A percentile compares a stretch with the other conserved stretches of the same genome.
phyloP scores from a whole-genome alignment of 495 filamentous ascomycete species.

The Astrocystis sublimbata region DNA sequence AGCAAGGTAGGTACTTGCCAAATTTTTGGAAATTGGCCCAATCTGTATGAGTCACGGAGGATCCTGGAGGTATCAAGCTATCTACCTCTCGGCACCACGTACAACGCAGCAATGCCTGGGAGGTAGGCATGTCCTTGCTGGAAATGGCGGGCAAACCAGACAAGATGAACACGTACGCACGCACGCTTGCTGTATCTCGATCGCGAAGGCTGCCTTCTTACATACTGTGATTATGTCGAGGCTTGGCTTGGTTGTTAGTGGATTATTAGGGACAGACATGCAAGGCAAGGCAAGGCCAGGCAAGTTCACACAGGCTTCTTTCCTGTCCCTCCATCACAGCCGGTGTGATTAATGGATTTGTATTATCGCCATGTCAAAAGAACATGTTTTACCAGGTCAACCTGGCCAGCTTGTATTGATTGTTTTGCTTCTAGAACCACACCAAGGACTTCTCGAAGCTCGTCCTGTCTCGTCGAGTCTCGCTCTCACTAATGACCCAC shows the following conservation, averaged over 20 bases:
- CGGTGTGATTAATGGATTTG: slow-evolving; percentile 6
- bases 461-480: background rate
- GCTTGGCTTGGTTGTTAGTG: too few relatives aligned
- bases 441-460: slow-evolving; percentile 14
- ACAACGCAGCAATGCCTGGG: background rate
- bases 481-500: slow-evolving; percentile 12
- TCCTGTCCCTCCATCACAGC: background rate
- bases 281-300: too few relatives aligned
- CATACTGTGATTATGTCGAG: background rate
- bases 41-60: slow-evolving; percentile 15
- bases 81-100: background rate
- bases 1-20: background rate
- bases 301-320: too few relatives aligned
- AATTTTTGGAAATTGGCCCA: slow-evolving; percentile 5
- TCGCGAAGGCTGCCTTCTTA: slow-evolving; percentile 7
- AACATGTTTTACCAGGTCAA: slow-evolving; percentile 14
- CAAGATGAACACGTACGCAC: background rate
- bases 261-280: too few relatives aligned
- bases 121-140: too few relatives aligned
- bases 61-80: background rate
- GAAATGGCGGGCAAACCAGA: background rate
- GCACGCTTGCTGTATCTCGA: background rate
- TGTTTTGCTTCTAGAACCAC: background rate
- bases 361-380: background rate
- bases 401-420: background rate